Base-by-base conservation (phyloP, 306 rosid species). In the Potentilla sterilis region DNA sequence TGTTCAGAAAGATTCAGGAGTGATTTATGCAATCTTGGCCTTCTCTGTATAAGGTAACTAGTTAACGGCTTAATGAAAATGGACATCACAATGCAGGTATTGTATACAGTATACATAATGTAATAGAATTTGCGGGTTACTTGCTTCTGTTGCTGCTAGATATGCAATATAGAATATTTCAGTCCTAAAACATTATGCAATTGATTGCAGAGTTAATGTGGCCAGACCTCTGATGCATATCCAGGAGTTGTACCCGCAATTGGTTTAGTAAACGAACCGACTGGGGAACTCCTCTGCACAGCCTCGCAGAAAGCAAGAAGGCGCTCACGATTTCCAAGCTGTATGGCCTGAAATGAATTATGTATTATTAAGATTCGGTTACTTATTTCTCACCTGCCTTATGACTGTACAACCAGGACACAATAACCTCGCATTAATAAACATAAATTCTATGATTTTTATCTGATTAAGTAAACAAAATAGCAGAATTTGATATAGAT, bases 301-400 rank as follows among this genome's bases (percentile, higher is more conserved):
- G 97, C 95, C 87, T 87, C 97, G 24, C 97, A 94, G 83, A 91
- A 94, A 54, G 95, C 88, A 55, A 94, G 95, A 77, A 94, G 95
- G 69, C 83, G 87, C 79, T 94, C 89, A 15, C 88, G 87, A 64
- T 83, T 94, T 83, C 93, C 91, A 18, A 94, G 96, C 78, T 88
- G 88, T 41, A 94, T 88, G 0, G 97, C 95, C 98, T 94, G 90
- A 83, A 73, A 65, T 62, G 68, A 54, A 81, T 75, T 47, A 69
- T 52, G 62, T 43, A 14, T 4, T 12, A 46, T 32, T 79, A 34
- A 65, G 59, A 4, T 18, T 24, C 48, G 21, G 51, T 41, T 41
- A 7, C 24, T 6, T n/a, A 52, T 1, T 19, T 52, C 38, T n/a
- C 37, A 52, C 46, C 48, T 13, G 32, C 42, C 46, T 35, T n/a